Evolutionary conservation across 1,139 yeast genomes (phyloP), one percentile per base, ranked within the genome.

Genomic region (Geotrichum phurueaensis): DNA sequence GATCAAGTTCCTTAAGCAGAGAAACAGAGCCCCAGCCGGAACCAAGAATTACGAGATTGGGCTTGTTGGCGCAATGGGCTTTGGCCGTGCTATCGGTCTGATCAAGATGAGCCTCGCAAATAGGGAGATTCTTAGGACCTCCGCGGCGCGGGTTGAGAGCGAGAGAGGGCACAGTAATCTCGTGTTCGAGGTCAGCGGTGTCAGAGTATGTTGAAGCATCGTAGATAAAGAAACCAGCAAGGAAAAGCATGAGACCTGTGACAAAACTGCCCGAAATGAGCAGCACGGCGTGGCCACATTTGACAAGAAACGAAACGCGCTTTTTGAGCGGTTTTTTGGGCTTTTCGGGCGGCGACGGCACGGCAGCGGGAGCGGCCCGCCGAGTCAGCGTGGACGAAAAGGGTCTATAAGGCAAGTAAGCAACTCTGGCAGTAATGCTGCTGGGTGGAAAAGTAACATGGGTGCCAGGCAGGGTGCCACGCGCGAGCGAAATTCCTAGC

Each of bases 111-210:
- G 79, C 76, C 48, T 77, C 77, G 61, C 83, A 74, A 45, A 84
- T 80, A 1, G 87, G 88, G 60, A 85, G 72, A 66, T 84, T 83
- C 68, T 84, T 86, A 27, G 89, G 88, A 1, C 89, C 89, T 5
- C 89, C 89, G n/a, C 69, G 70, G 43, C 75, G 74, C 23, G 88
- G 87, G 54, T 77, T 68, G 52, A 84, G 68, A 0, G 87, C 86
- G 29, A 77, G 73, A 20, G 74, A 70, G 6, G 85, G 81, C 23
- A 84, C 79, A 27, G 71, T 73, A 54, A 80, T 73, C 33, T 71
- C 71, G 6, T 72, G 74, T 45, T 75, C 72, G 13, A 76, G 69
- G 9, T 73, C 75, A 22, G 73, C 66, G n/a, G 47, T 39, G 9
- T 64, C 64, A 50, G 63, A 61, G 64, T 77, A 85, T 10, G 89